phyloP scores from a whole-genome alignment of 345 rosid genomes.

The Erysimum cheiranthoides region DNA sequence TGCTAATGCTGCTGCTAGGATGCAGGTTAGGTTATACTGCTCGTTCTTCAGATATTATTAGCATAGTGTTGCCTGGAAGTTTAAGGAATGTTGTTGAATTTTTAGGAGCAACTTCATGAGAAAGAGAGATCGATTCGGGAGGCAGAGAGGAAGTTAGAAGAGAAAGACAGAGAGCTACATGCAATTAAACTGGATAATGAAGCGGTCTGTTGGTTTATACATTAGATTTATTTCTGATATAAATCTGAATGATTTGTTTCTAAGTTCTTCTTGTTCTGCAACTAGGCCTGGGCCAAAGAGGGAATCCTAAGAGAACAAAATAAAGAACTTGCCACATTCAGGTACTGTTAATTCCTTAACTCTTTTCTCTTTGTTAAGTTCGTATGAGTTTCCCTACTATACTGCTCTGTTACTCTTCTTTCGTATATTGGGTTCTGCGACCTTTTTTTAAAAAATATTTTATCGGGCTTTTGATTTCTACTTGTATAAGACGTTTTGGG shows the following conservation, averaged over 20 bases:
- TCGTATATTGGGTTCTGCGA: not conserved
- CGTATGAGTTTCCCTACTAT: constrained; percentile 5
- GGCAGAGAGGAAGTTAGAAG: constrained; percentile 82
- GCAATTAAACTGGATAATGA: constrained; percentile 87
- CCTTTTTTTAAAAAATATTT: not conserved
- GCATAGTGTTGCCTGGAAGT: not conserved
- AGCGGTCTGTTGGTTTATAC: constrained; percentile 60
- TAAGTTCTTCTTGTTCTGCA: constrained; percentile 19
- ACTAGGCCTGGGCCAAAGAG: constrained; percentile 91
- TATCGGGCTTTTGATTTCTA: not conserved
- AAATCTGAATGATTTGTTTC: constrained; percentile 10
- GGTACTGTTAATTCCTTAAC: constrained; percentile 47
- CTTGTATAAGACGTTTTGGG: not conserved
- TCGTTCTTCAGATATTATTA: too few relatives aligned
- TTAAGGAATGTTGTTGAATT: constrained; percentile 12
- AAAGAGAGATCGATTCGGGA: constrained; percentile 66
- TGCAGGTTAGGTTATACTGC: constrained; percentile 78
- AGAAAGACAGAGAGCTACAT: constrained; percentile 83
- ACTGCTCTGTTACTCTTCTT: not conserved
- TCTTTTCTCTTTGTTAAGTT: constrained; percentile 5
- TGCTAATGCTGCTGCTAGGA: constrained; percentile 61
- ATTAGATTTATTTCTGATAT: not conserved
- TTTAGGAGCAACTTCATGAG: constrained; percentile 83
- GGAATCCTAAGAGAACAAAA: constrained; percentile 83
- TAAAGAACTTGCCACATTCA: constrained; percentile 77